phyloP scores from a whole-genome alignment of 2,329 filamentous ascomycete species.

The Massarina eburnea region DNA sequence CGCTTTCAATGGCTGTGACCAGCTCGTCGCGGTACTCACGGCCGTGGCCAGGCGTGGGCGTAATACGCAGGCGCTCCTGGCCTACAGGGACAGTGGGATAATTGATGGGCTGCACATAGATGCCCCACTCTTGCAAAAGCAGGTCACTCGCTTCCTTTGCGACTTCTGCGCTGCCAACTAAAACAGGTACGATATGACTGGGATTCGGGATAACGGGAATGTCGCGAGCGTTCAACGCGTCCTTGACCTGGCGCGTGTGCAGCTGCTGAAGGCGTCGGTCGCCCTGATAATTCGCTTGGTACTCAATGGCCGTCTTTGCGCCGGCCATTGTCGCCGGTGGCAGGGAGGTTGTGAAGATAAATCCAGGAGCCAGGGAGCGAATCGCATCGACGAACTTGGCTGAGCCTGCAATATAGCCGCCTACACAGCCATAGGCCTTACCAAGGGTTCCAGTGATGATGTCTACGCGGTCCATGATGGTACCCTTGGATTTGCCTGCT shows the following conservation, averaged over 20 bases:
- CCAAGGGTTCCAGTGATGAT: conserved; percentile 97
- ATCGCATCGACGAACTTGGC: conserved; percentile 86
- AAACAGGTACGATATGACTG: conserved; percentile 89
- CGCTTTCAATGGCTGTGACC: conserved; percentile 77
- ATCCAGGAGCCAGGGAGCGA: conserved; percentile 90
- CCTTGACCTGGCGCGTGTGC: conserved; percentile 93
- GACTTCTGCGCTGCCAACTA: conserved; percentile 91
- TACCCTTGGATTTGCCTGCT: conserved; percentile 73
- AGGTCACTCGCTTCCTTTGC: conserved; percentile 92
- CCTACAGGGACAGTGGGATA: conserved; percentile 97
- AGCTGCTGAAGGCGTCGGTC: conserved; percentile 93
- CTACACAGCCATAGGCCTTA: conserved; percentile 97
- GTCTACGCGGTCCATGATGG: conserved; percentile 92
- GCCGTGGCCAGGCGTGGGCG: conserved; percentile 89
- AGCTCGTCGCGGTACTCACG: conserved; percentile 85
- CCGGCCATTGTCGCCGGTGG: conserved; percentile 97
- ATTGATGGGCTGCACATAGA: conserved; percentile 99
- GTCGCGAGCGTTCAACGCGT: conserved; percentile 72
- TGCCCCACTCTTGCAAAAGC: conserved; percentile 83
- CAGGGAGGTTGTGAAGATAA: conserved; percentile 98
- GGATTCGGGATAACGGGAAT: conserved; percentile 98
- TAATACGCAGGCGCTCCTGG: conserved; percentile 95
- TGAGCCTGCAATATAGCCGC: conserved; percentile 94
- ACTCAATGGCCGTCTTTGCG: conserved; percentile 87
- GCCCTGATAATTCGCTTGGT: conserved; percentile 81